A percentile compares a stretch with the other conserved stretches of the same genome.
These are phyloP conservation scores for Sphaerosporella brunnea DNA, from an alignment of 495 filamentous ascomycete species.

Conservation along the genomic window DNA sequence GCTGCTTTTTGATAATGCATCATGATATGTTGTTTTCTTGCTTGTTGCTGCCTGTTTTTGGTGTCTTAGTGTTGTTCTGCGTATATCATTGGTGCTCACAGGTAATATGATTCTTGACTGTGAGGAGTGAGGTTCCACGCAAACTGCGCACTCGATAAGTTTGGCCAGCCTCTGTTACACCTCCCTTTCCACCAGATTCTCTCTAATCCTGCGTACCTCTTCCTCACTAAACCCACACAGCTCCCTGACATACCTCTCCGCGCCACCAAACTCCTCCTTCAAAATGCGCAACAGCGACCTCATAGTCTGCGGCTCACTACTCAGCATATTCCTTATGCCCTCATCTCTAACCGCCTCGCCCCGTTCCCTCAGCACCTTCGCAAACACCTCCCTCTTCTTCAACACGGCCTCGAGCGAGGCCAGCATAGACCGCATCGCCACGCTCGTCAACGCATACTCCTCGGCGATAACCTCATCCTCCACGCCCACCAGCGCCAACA, in stretches of 20 bases:
- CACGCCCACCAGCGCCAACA: conserved; percentile 41
- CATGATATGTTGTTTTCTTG: too few relatives aligned
- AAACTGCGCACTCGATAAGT: too few relatives aligned
- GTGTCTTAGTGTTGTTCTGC: too few relatives aligned
- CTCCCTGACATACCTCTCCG: conserved; percentile 37
- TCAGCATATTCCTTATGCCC: conserved; percentile 36
- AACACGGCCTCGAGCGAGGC: conserved; percentile 30
- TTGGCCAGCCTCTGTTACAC: too few relatives aligned
- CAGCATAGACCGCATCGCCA: conserved; percentile 31
- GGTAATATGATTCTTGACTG: too few relatives aligned
- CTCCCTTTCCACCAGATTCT: too few relatives aligned
- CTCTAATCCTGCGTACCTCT: conserved; percentile 33
- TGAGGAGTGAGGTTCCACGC: too few relatives aligned
- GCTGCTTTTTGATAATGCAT: background rate
- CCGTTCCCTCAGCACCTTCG: conserved; percentile 24
- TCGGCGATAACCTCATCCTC: conserved; percentile 38
- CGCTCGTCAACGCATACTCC: conserved; percentile 44
- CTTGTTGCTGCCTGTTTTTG: too few relatives aligned
- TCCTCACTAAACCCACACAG: conserved; percentile 36
- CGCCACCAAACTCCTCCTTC: conserved; percentile 36
- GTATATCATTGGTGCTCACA: too few relatives aligned
- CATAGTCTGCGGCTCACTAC: conserved; percentile 37
- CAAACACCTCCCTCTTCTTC: conserved; percentile 29
- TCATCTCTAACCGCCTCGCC: conserved; percentile 20
- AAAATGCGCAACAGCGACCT: conserved; percentile 35